These are phyloP conservation scores for Gracilaria domingensis DNA, from an alignment of 23 red algal species.

Conservation along the genomic window DNA sequence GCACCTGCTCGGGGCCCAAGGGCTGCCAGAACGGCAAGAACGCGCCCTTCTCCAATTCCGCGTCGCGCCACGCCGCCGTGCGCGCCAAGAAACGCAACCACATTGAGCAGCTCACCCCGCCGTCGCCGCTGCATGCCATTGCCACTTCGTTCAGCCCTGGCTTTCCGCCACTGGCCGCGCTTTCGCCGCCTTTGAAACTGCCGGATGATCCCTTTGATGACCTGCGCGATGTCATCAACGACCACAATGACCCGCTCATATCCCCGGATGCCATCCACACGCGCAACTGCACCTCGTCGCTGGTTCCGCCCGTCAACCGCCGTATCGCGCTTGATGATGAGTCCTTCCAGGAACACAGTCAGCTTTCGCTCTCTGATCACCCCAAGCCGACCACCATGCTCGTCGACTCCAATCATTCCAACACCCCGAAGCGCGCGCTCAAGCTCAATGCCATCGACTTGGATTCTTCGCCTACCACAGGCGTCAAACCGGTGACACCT, in stretches of 20 bases:
- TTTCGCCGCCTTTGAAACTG: slow-evolving; percentile 24
- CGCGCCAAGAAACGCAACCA: not conserved
- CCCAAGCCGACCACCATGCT: not conserved
- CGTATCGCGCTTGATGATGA: slow-evolving; percentile 28
- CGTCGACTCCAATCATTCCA: not conserved
- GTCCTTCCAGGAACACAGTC: not conserved
- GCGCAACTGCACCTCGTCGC: not conserved
- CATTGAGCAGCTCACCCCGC: slow-evolving; percentile 17
- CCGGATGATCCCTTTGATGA: slow-evolving; percentile 36
- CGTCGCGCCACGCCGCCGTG: not conserved
- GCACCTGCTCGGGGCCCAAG: slow-evolving; percentile 66
- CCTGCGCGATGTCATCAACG: slow-evolving; percentile 18
- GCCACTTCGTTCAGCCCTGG: slow-evolving; percentile 17
- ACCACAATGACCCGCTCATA: slow-evolving; percentile 13
- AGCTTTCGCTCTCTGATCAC: not conserved
- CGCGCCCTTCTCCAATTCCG: not conserved
- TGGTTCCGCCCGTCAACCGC: slow-evolving; percentile 18
- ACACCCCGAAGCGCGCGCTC: slow-evolving; percentile 1
- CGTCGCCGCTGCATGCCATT: slow-evolving; percentile 6
- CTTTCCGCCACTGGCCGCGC: slow-evolving; percentile 17
- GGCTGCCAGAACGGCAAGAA: slow-evolving; percentile 51
- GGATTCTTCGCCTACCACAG: slow-evolving; percentile 8
- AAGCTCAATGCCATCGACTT: not conserved
- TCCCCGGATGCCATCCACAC: slow-evolving; percentile 21
- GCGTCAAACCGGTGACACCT: not conserved